These are phyloP conservation scores for Neurospora sp. DNA, from an alignment of 495 filamentous ascomycete species.

Conservation along the genomic window DNA sequence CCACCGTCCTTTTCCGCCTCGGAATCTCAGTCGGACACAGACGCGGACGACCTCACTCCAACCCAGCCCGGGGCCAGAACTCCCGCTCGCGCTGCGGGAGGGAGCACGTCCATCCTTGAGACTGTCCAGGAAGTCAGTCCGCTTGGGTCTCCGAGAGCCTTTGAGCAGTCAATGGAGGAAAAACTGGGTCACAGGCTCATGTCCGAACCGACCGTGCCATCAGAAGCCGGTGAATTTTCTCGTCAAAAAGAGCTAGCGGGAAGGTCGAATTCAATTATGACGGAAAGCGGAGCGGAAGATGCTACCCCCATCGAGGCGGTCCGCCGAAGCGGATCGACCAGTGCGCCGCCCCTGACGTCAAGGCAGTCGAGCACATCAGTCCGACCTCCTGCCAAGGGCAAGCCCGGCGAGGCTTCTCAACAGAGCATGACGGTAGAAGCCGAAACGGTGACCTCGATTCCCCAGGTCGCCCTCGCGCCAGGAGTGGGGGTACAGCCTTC, in stretches of 20 bases:
- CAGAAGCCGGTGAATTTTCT: slow-evolving; percentile 22
- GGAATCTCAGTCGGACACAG: slow-evolving; percentile 34
- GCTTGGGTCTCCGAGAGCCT: slow-evolving; percentile 57
- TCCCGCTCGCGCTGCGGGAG: slow-evolving; percentile 55
- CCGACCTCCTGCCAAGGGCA: slow-evolving; percentile 41
- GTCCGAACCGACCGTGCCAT: slow-evolving; percentile 28
- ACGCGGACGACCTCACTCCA: slow-evolving; percentile 41
- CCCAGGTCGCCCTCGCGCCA: slow-evolving; percentile 71
- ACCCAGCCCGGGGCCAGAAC: slow-evolving; percentile 49
- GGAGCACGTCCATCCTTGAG: slow-evolving; percentile 63
- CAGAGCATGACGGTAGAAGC: slow-evolving; percentile 98
- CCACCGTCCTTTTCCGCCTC: slow-evolving; percentile 3
- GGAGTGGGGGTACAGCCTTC: slow-evolving; percentile 53
- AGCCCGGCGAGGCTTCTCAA: slow-evolving; percentile 60
- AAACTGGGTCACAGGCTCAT: slow-evolving; percentile 40
- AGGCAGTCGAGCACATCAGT: slow-evolving; percentile 35
- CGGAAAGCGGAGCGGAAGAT: slow-evolving; percentile 50
- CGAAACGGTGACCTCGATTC: slow-evolving; percentile 87
- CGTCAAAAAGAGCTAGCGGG: slow-evolving; percentile 22
- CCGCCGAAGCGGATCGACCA: slow-evolving; percentile 22
- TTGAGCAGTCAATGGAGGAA: slow-evolving; percentile 36
- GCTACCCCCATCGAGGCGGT: slow-evolving; percentile 16
- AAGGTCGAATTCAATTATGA: slow-evolving; percentile 25
- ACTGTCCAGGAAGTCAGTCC: slow-evolving; percentile 89
- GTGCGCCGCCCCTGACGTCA: slow-evolving; percentile 30